Evolutionary conservation across 2,329 filamentous ascomycete species (phyloP), one percentile per base, ranked within the genome.

Genomic region (Aspergillus fijiensis): DNA sequence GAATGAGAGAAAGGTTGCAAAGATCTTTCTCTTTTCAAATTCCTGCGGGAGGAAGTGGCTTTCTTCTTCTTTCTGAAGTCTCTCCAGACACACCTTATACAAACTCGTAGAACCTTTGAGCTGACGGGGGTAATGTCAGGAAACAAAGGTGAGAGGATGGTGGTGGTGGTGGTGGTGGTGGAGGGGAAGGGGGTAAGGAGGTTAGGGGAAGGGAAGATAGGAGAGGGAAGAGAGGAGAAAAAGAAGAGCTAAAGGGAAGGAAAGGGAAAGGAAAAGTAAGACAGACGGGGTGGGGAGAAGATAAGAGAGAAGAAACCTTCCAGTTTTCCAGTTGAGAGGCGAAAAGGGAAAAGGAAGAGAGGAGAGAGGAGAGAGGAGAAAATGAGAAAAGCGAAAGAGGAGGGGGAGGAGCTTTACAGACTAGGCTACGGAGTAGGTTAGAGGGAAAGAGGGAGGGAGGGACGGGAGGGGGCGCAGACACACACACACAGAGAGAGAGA

Each of bases 391-490:
- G 45, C 39, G 55, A 64, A 56, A 53, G 57, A 59, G 63, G 56
- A 61, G 58, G 59, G 33, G 33, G 14, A 6, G 33, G 14, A 35
- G 33, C 11, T 35, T 35, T 35, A 6, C 33, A 12, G 33, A 35
- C 33, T 35, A 35, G 14, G 33, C 33, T 35, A 19, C 19, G 19
- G 19, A 19, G 19, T 19, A 35, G 25, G 25, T 9, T 35, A 53
- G 57, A 53, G 60, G 53, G 55, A 53, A 54, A 48, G 47, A 60
- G 48, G 57, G 49, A 27, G 52, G 31, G 42, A 67, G 65, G 63
- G 64, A 64, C 62, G 59, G 66, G 63, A 63, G 62, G 60, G 69
- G 71, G 66, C 60, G 64, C 65, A 67, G 66, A 69, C 27, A 29
- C 27, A 29, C 27, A 29, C 27, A 16, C 33, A 35, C 67, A 64